Evolutionary conservation across 176 grass and related monocot genomes (phyloP), one percentile per base, ranked within the genome.

Genomic region (Aegilops sharonensis): DNA sequence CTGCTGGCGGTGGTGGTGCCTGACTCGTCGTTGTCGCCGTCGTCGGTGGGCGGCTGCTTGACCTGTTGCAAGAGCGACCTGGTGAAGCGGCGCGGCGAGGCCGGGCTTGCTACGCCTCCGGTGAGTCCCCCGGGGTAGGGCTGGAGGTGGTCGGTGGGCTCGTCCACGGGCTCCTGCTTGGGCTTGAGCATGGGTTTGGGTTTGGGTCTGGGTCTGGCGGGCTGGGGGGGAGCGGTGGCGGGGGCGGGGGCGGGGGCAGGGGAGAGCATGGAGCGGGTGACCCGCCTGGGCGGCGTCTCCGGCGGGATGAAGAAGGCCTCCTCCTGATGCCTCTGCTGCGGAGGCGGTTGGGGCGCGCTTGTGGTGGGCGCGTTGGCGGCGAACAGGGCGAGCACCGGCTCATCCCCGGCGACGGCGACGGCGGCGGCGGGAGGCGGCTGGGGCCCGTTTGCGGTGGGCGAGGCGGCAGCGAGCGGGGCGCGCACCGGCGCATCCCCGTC

Each of bases 41-140:
- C 80, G 18, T 79, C 42, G 63, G 6, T 52, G 7, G 15, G 5
- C 12, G 25, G 13, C 18, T 74, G 21, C 29, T 81, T 67, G 15
- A 83, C 85, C 81, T 87, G 91, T 72, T 40, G 73, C 85, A 95
- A 45, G 11, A 88, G 74, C 27, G 93, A 95, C 73, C 93, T 92
- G 6, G 93, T 95, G 76, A 95, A 92, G 76, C 93, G 86, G 23
- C 86, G 76, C 11, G 71, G 79, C 36, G 67, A 9, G 12, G 29
- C 32, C 3, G 68, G 4, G 18, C 9, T 21, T 71, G 20, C 73
- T 32, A 5, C 15, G 20, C 15, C 4, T 25, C 78, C 81, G 20
- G 36, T 2, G 20, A n/a, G 37, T 73, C 5, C 37, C 39, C 30
- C n/a, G 3, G 60, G 6, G 9, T 72, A 78, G 21, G 35, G 27